Evolutionary conservation across 2,329 filamentous ascomycete species (phyloP).

Genomic region (Talaromyces pinophilus): DNA sequence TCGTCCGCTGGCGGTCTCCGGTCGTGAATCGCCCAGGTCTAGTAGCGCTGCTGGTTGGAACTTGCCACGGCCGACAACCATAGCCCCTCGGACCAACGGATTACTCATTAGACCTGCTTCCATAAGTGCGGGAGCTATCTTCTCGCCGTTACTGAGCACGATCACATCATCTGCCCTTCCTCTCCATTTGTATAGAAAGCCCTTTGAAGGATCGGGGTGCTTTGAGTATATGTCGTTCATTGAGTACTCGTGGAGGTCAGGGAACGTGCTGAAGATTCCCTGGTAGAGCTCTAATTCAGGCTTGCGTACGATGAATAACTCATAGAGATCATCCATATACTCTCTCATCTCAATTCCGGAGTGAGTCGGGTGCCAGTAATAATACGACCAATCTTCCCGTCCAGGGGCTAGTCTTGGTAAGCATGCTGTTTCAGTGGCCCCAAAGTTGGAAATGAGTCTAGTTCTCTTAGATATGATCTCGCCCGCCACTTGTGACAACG

Average conservation of each 20-base stretch:
- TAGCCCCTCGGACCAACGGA: background rate
- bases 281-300: background rate
- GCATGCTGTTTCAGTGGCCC: background rate
- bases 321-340: background rate
- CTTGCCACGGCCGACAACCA: background rate
- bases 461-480: background rate
- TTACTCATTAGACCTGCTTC: background rate
- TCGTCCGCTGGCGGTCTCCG: background rate
- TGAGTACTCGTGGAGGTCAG: background rate
- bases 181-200: constrained; percentile 17
- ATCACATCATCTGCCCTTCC: constrained; percentile 16
- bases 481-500: background rate
- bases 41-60: background rate
- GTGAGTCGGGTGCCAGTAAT: background rate
- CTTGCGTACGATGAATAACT: background rate
- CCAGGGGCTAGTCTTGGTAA: background rate
- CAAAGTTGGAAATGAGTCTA: background rate
- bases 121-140: background rate
- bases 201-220: background rate
- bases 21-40: background rate
- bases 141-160: constrained; percentile 14
- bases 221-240: background rate
- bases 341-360: background rate
- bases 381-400: background rate
- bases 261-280: background rate